These are phyloP conservation scores for Apophysomyces sp. DNA, from an alignment of 371 early-diverging fungal species.

Conservation along the genomic window DNA sequence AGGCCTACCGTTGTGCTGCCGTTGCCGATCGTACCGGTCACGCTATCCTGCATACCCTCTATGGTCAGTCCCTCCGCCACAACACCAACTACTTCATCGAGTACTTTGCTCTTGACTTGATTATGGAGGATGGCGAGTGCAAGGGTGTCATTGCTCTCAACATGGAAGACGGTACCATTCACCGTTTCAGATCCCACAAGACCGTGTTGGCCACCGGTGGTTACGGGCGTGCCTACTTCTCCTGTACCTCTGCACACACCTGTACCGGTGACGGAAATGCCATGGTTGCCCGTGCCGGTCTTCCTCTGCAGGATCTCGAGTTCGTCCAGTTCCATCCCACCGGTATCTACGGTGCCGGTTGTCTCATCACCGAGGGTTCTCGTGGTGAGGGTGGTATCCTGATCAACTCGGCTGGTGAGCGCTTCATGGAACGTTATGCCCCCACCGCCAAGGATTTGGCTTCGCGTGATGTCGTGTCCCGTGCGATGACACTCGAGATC, in stretches of 20 bases:
- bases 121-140: slow-evolving; percentile 98
- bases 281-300: slow-evolving; percentile 89
- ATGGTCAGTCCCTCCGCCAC: slow-evolving; percentile 94
- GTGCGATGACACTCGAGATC: slow-evolving; percentile 98
- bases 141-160: slow-evolving; percentile 94
- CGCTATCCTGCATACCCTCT: slow-evolving; percentile 95
- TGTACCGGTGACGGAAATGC: slow-evolving; percentile 99
- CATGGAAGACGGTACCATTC: slow-evolving; percentile 97
- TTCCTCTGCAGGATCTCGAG: slow-evolving; percentile 94
- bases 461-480: slow-evolving; percentile 96
- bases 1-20: slow-evolving; percentile 97
- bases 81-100: slow-evolving; percentile 97
- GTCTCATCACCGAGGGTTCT: slow-evolving; percentile 96
- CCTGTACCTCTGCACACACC: slow-evolving; percentile 97
- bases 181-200: slow-evolving; percentile 97
- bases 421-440: slow-evolving; percentile 99
- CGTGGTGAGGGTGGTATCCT: slow-evolving; percentile 97
- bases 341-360: slow-evolving; percentile 97
- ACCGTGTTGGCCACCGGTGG: slow-evolving; percentile 98
- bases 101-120: slow-evolving; percentile 97
- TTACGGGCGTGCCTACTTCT: slow-evolving; percentile 98
- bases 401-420: slow-evolving; percentile 89
- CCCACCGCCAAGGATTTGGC: slow-evolving; percentile 98
- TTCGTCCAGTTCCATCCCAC: slow-evolving; percentile 99
- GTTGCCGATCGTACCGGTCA: slow-evolving; percentile 99